A percentile compares a stretch with the other conserved stretches of the same genome.
phyloP scores from a whole-genome alignment of 192 early-diverging fungal genomes.

The Gryganskiella cystojenkinii region DNA sequence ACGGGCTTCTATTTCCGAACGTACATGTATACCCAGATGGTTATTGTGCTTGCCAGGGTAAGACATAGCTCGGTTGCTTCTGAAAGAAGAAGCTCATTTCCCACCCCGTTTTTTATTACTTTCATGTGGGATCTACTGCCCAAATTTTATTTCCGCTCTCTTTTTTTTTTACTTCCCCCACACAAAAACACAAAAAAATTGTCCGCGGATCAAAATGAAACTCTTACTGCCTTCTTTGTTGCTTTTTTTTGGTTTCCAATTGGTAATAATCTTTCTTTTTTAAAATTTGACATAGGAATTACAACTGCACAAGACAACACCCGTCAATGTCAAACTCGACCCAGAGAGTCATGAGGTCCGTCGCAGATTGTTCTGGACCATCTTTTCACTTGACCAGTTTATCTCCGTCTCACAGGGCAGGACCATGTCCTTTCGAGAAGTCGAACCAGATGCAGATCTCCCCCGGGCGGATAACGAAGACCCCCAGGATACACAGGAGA shows the following conservation, averaged over 20 bases:
- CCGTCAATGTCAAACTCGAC: constrained; percentile 37
- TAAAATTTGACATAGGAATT: constrained; percentile 11
- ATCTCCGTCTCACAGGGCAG: constrained; percentile 37
- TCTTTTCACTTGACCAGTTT: constrained; percentile 41
- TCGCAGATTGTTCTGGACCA: constrained; percentile 33
- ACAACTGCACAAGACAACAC: constrained; percentile 39
- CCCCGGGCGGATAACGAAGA: constrained; percentile 27
- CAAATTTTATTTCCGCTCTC: too few species aligned
- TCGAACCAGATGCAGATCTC: constrained; percentile 40
- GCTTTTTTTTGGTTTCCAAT: background rate
- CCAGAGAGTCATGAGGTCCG: constrained; percentile 42
- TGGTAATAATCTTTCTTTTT: background rate
- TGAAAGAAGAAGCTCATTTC: background rate
- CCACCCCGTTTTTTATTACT: too few species aligned
- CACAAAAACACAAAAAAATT: too few species aligned
- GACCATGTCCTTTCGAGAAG: constrained; percentile 36
- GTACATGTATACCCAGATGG: constrained; percentile 57
- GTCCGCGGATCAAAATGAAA: too few species aligned
- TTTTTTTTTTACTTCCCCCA: too few species aligned
- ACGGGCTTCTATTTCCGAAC: constrained; percentile 61
- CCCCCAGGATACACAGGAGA: constrained; percentile 30
- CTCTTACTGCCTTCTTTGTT: too few species aligned
- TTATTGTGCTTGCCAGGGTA: constrained; percentile 47
- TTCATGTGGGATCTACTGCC: too few species aligned
- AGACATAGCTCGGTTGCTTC: background rate